phyloP scores from a whole-genome alignment of 441 rosid species.

The Capsella rubella region DNA sequence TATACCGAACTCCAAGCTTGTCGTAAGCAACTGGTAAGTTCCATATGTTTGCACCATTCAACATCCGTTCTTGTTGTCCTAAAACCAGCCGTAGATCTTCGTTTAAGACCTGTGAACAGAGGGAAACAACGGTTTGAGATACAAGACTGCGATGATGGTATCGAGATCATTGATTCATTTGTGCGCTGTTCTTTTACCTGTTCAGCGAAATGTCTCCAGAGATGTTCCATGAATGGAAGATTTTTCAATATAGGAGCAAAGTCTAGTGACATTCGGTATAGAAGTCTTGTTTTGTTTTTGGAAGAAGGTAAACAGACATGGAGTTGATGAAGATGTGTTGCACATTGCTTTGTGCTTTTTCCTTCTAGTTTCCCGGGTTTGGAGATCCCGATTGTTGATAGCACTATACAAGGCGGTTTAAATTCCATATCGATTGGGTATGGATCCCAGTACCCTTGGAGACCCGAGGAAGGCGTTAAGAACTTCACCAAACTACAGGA shows the following conservation, averaged over 20 bases:
- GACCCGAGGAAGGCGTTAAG: conserved; percentile 86
- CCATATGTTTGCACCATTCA: conserved; percentile 88
- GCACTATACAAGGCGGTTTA: conserved; percentile 92
- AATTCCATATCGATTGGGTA: conserved; percentile 99
- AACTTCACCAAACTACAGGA: conserved; percentile 84
- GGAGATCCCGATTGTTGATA: conserved; percentile 94
- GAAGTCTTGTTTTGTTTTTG: conserved; percentile 72
- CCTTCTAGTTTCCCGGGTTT: conserved; percentile 96
- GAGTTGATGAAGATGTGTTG: conserved; percentile 95
- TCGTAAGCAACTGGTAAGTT: conserved; percentile 87
- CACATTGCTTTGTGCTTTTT: conserved; percentile 70
- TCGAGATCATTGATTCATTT: background rate
- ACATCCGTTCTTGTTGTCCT: conserved; percentile 93
- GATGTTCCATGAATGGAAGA: conserved; percentile 80
- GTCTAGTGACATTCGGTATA: conserved; percentile 93
- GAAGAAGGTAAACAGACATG: conserved; percentile 94
- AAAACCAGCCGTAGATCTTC: conserved; percentile 87
- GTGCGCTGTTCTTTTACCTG: conserved; percentile 56
- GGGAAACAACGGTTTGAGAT: background rate
- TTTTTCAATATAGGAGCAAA: conserved; percentile 86
- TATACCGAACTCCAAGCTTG: conserved; percentile 92
- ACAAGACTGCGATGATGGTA: background rate
- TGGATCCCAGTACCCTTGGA: conserved; percentile 98
- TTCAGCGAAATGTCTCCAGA: conserved; percentile 95
- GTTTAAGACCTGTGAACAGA: conserved; percentile 70